A percentile compares a stretch with the other conserved stretches of the same genome.
These are phyloP conservation scores for Decorospora gaudefroyi DNA, from an alignment of 2,329 filamentous ascomycete species.

Conservation along the genomic window DNA sequence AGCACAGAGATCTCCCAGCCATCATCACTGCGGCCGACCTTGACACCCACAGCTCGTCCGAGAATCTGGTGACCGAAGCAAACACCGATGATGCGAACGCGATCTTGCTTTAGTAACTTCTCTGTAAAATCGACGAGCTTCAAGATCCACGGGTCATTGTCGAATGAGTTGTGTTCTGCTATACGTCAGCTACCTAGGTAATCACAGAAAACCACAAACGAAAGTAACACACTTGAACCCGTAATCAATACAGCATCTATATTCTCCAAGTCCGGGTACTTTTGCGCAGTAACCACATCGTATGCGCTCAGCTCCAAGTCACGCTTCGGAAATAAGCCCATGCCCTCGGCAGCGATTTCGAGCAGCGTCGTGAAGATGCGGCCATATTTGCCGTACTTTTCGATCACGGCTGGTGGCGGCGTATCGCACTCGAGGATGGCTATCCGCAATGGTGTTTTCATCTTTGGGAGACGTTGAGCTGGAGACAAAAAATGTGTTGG, in stretches of 20 bases:
- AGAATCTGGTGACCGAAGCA: slow-evolving; percentile 91
- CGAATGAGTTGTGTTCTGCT: slow-evolving; percentile 72
- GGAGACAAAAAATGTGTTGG: not conserved
- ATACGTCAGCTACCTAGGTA: slow-evolving; percentile 14
- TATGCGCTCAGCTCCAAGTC: slow-evolving; percentile 65
- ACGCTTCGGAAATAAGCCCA: slow-evolving; percentile 49
- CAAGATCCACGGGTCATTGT: slow-evolving; percentile 74
- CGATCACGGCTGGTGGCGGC: slow-evolving; percentile 66
- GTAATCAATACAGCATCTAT: slow-evolving; percentile 84
- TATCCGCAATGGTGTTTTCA: slow-evolving; percentile 65
- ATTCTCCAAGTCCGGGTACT: slow-evolving; percentile 73
- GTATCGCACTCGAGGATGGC: slow-evolving; percentile 89
- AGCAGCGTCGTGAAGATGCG: slow-evolving; percentile 62
- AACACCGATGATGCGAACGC: slow-evolving; percentile 74
- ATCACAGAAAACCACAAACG: not conserved
- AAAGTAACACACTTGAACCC: slow-evolving; percentile 61
- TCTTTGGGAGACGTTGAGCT: slow-evolving; percentile 12
- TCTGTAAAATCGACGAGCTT: slow-evolving; percentile 71
- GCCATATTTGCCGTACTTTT: slow-evolving; percentile 72
- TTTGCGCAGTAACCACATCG: slow-evolving; percentile 69
- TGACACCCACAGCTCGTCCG: slow-evolving; percentile 69
- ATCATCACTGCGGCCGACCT: slow-evolving; percentile 66
- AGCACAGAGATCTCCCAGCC: slow-evolving; percentile 86
- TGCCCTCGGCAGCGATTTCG: slow-evolving; percentile 55
- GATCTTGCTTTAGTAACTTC: slow-evolving; percentile 62